Evolutionary conservation across 2,329 filamentous ascomycete species (phyloP), one percentile per base, ranked within the genome.

Genomic region (Cladorrhinum sp.): DNA sequence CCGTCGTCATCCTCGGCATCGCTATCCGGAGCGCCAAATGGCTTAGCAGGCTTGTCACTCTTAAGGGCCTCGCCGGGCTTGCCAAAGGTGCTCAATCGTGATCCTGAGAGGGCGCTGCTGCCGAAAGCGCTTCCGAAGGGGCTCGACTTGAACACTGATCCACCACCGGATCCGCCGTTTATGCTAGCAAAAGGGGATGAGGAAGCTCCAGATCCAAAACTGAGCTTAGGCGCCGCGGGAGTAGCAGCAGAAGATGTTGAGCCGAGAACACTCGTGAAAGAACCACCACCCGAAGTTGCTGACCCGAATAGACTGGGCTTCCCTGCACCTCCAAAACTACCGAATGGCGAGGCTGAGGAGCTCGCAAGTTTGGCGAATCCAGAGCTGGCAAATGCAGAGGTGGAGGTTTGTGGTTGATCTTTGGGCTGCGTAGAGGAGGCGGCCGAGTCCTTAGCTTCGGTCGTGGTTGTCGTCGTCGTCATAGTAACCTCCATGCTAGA

Each of bases 1-100:
- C 42, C 42, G 2, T 79, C 80, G 56, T 86, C 86, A 1, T 81
- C 82, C 46, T 86, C 85, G 2, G 78, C 81, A 54, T 87, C 86
- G 62, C 85, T 88, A 42, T 87, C 86, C 1, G 90, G 85, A 12
- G 91, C 89, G 30, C 92, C 92, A 71, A 96, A 95, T 0, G 91
- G 83, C 73, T 85, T 91, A 2, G 82, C 80, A 14, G 85, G 80
- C 72, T 90, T 90, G 62, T 81, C 80, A 61, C 78, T 84, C 69
- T 79, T 81, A 42, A 82, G 74, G 12, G 75, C 76, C 36, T 76
- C 75, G 55, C 82, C 84, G 21, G 86, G 81, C 51, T 87, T 86
- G 48, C 87, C 91, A 74, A 96, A 96, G 66, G 83, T 89, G 1
- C 82, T 82, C 9, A 92, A 74, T 63, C 81, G 82, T 3, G 71